Base-by-base conservation (phyloP, 768 basidiomycete genomes). In the Harrya chromipes region DNA sequence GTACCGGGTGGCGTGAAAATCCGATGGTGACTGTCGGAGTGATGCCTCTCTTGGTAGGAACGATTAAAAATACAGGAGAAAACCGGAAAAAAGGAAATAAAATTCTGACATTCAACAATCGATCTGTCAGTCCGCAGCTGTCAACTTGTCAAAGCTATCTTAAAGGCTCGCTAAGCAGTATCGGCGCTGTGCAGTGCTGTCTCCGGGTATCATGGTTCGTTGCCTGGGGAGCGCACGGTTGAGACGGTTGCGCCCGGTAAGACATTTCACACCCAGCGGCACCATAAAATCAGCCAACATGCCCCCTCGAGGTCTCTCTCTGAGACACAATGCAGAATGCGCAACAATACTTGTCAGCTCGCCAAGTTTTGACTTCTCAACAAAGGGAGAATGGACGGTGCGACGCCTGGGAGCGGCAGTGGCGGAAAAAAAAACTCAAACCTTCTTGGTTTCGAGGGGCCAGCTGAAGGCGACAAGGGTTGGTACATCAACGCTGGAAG, bases 1-100 rank as follows among this genome's bases (percentile, higher is more conserved):
- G 53, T 49, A 43, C 48, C 63, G 47, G 42, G 50, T 49, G 61
- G 64, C 68, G 67, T 45, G 63, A 65, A 65, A 65, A 55, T 54
- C 53, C 29, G 47, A 59, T 56, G 50, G 46, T 50, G 52, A 44
- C 49, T 53, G 52, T 43, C 58, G 21, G 31, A 46, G 12, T 27
- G 40, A 26, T 47, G 37, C 50, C 42, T 43, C 31, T 37, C 56
- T 47, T 23, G 44, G 49, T 21, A 29, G 12, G 35, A 47, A 36
- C 41, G 9, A 35, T 24, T 50, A 42, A 41, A 43, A 48, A 42
- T 49, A 20, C 14, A 29, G 26, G 35, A 34, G 8, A 36, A 42
- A 43, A 31, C 14, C 2, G 13, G 24, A 26, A 35, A 46, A 50
- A 47, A 38, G 34, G 26, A 47, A 47, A 46, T 12, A 27, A 14